phyloP scores from a whole-genome alignment of 1,284 basidiomycete genomes.

The Rhizopogon hawkerae region DNA sequence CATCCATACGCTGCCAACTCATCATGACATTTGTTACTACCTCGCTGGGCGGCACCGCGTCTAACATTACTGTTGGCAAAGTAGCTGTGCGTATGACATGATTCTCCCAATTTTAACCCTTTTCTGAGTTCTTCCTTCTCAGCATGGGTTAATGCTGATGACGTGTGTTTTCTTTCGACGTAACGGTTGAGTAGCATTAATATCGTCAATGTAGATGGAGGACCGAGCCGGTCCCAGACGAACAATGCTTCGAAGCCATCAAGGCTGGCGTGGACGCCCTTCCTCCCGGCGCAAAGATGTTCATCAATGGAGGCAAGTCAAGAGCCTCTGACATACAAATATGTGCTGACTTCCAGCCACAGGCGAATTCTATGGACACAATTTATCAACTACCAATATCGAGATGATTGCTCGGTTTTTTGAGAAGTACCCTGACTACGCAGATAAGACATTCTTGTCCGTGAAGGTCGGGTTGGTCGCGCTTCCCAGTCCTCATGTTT shows the following conservation, averaged over 20 bases:
- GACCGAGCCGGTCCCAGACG: slow-evolving; percentile 31
- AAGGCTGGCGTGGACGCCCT: slow-evolving; percentile 51
- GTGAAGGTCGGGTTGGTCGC: slow-evolving; percentile 22
- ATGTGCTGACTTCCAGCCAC: neutral
- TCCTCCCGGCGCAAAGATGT: slow-evolving; percentile 38
- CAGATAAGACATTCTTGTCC: slow-evolving; percentile 39
- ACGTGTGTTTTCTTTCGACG: slow-evolving; percentile 12
- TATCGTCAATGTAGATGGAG: slow-evolving; percentile 12
- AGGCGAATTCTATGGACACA: slow-evolving; percentile 27
- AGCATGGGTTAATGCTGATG: slow-evolving; percentile 25
- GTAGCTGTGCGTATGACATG: slow-evolving; percentile 26
- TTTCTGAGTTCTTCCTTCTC: neutral
- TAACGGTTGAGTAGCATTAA: neutral
- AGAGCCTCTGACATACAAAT: neutral
- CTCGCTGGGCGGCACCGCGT: slow-evolving; percentile 30
- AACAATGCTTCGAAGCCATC: slow-evolving; percentile 53
- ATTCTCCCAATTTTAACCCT: neutral
- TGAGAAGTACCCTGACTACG: slow-evolving; percentile 45
- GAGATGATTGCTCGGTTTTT: slow-evolving; percentile 39
- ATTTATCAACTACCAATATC: slow-evolving; percentile 29
- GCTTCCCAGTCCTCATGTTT: slow-evolving; percentile 22
- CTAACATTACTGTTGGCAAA: slow-evolving; percentile 26
- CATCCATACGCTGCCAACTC: neutral
- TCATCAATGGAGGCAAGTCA: slow-evolving; percentile 39
- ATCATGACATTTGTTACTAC: slow-evolving; percentile 19